Evolutionary conservation across 768 basidiomycete genomes (phyloP).

Genomic region (Tulasnella sp.): DNA sequence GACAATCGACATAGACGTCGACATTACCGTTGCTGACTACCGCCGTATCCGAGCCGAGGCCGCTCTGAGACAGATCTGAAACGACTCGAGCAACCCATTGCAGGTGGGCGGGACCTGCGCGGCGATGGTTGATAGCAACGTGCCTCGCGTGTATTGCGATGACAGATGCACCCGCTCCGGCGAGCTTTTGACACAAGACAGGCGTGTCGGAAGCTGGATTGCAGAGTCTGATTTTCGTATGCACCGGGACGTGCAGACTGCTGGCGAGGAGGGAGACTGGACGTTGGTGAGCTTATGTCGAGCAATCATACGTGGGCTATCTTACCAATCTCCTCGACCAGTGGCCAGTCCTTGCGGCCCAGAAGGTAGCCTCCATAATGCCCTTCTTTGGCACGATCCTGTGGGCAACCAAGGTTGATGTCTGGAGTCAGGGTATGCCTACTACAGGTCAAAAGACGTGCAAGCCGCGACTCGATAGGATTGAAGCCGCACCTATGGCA

Average conservation of each 20-base stretch:
- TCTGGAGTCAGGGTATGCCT: slow-evolving; percentile 34
- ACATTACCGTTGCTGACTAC: slow-evolving; percentile 76
- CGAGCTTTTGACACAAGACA: slow-evolving; percentile 44
- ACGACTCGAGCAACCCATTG: slow-evolving; percentile 45
- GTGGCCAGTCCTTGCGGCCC: slow-evolving; percentile 56
- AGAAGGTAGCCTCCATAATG: slow-evolving; percentile 71
- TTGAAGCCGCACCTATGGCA: slow-evolving; percentile 48
- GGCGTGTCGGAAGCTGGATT: slow-evolving; percentile 38
- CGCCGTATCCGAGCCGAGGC: slow-evolving; percentile 34
- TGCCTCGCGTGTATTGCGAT: slow-evolving; percentile 63
- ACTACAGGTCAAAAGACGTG: neutral
- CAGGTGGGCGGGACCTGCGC: slow-evolving; percentile 62
- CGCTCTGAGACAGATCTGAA: slow-evolving; percentile 21
- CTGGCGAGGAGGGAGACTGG: slow-evolving; percentile 26
- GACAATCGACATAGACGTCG: slow-evolving; percentile 43
- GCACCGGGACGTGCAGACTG: slow-evolving; percentile 51
- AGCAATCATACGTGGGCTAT: neutral
- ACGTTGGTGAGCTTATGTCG: neutral
- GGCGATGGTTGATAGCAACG: slow-evolving; percentile 53
- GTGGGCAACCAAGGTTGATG: slow-evolving; percentile 72
- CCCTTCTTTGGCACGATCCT: slow-evolving; percentile 48
- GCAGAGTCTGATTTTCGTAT: slow-evolving; percentile 42
- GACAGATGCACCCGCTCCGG: slow-evolving; percentile 56
- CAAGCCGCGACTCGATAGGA: neutral
- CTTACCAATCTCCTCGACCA: slow-evolving; percentile 52